A percentile compares a stretch with the other conserved stretches of the same genome.
phyloP scores from a whole-genome alignment of 306 rosid species.

The Mucuna pruriens region DNA sequence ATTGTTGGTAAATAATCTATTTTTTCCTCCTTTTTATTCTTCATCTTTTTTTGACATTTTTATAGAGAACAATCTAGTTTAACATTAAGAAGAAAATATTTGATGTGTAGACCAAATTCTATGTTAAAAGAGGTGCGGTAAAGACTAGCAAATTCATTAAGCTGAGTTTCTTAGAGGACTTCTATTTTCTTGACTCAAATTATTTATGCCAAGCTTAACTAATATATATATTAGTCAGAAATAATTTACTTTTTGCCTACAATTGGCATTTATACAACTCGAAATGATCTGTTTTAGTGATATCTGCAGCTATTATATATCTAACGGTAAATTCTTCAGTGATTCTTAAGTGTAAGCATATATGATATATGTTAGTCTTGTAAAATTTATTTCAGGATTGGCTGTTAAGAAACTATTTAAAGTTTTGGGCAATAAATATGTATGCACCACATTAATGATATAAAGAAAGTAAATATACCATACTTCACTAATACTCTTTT shows the following conservation, averaged over 20 bases:
- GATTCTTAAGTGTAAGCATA: neutral
- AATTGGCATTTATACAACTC: neutral
- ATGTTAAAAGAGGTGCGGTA: neutral
- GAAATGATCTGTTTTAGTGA: neutral
- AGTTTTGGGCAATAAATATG: neutral
- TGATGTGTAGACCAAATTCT: slow-evolving; percentile 1
- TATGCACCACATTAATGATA: neutral
- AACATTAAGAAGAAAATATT: neutral
- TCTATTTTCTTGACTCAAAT: neutral
- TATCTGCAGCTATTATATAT: neutral
- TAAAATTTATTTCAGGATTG: neutral
- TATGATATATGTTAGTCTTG: neutral
- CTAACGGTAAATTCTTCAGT: neutral
- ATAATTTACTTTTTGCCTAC: neutral
- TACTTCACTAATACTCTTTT: neutral
- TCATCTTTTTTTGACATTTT: neutral
- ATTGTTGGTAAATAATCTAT: no score
- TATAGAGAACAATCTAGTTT: neutral
- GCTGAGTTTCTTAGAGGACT: slow-evolving; percentile 2
- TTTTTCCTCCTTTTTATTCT: neutral
- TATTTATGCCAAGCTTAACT: neutral
- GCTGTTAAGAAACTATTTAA: neutral
- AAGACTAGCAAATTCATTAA: neutral
- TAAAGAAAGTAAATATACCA: neutral
- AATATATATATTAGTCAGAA: neutral